A percentile compares a stretch with the other conserved stretches of the same genome.
Conservation (phyloP, 2,329 filamentous ascomycete species). For the Ceratocystis diversiconidia region DNA sequence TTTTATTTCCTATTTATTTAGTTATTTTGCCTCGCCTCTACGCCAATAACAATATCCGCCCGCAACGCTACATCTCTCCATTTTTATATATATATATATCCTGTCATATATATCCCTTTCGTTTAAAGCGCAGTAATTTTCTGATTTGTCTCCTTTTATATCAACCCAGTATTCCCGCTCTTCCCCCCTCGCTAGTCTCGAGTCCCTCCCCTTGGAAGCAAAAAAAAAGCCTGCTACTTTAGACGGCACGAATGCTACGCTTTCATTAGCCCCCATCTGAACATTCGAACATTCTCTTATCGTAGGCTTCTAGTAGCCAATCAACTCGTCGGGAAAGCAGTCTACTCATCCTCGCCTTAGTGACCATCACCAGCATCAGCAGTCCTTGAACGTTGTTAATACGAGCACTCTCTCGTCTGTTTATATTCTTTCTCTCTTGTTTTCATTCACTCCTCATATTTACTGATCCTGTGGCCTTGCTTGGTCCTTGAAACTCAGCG, state of each 20-base stretch:
- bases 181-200: not conserved
- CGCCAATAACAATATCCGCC: not conserved
- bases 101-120: constrained; percentile 5
- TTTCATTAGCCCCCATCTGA: not conserved
- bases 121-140: not conserved
- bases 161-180: not conserved
- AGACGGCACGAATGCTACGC: not conserved
- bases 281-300: not conserved
- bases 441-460: not conserved
- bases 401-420: not conserved
- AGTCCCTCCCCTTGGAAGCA: not conserved
- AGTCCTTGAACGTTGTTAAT: too few relatives aligned
- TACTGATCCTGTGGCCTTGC: not conserved
- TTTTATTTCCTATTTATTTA: not conserved
- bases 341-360: not conserved
- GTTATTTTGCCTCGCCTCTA: not conserved
- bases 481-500: not conserved
- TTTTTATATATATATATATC: not conserved
- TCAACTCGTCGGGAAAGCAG: not conserved
- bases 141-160: constrained; percentile 3
- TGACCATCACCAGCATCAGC: not conserved
- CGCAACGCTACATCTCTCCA: constrained; percentile 2
- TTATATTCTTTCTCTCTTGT: not conserved
- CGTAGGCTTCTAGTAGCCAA: not conserved
- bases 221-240: not conserved